Conservation (phyloP, 1,284 basidiomycete species). For the Earliella scabrosa region DNA sequence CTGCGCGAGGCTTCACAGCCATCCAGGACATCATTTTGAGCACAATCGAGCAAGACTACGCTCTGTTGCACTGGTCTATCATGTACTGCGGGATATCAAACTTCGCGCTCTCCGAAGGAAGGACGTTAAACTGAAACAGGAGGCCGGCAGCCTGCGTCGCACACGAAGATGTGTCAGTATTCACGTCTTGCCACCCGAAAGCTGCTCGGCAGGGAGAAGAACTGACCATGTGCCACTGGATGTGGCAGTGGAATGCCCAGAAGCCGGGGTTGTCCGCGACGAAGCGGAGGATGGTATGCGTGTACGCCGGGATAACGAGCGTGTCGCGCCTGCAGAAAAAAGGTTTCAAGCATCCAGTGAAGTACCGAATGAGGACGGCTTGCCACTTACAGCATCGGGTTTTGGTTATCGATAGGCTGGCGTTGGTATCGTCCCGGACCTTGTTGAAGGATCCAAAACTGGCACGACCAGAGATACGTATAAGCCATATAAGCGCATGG, state of each 20-base stretch:
- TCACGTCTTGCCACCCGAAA: not conserved
- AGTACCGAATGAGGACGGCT: not conserved
- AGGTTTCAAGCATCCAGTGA: too few relatives aligned
- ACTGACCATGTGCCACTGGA: constrained; percentile 42
- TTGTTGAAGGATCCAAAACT: constrained; percentile 34
- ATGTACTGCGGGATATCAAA: constrained; percentile 39
- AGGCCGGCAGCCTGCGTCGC: constrained; percentile 33
- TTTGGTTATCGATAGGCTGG: constrained; percentile 32
- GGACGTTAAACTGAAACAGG: constrained; percentile 39
- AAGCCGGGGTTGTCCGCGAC: constrained; percentile 41
- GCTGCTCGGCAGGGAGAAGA: not conserved
- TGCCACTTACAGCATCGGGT: constrained; percentile 32
- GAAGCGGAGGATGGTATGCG: constrained; percentile 39
- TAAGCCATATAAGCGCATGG: too few relatives aligned
- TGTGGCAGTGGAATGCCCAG: constrained; percentile 44
- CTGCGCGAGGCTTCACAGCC: too few relatives aligned
- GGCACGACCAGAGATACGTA: not conserved
- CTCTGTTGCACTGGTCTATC: constrained; percentile 33
- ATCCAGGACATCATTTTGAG: too few relatives aligned
- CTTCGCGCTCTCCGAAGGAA: constrained; percentile 32
- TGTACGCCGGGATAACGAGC: constrained; percentile 39
- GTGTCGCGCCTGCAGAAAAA: constrained; percentile 35
- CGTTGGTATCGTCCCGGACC: constrained; percentile 35
- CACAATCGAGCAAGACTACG: not conserved
- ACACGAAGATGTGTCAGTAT: constrained; percentile 2